Evolutionary conservation across 768 basidiomycete genomes (phyloP), one percentile per base, ranked within the genome.

Genomic region (Collybiopsis confluens): DNA sequence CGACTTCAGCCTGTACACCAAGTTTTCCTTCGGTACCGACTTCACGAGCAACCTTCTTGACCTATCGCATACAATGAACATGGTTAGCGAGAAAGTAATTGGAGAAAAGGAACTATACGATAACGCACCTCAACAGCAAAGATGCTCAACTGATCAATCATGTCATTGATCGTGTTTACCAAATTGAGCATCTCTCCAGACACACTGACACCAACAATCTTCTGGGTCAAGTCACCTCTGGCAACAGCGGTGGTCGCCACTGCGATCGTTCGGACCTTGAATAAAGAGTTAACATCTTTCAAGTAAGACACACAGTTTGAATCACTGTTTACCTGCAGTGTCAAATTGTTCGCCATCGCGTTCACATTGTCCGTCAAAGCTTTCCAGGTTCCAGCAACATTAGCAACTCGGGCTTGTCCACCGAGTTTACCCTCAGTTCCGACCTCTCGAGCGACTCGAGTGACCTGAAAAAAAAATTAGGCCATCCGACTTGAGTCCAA

Each of bases 1-100:
- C 93, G 7, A 98, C 92, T 68, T 98, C 92, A 3, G 97, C 97
- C 64, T 97, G 95, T 0, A 96, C 97, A 60, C 97, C 96, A 4
- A 98, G 75, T 70, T 98, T 98, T n/a, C 97, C 96, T 64, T 98
- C 94, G 13, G 96, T 98, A 43, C 96, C 96, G 64, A 99, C 96
- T 68, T 99, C 95, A 30, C 93, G 76, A 1, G 97, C 97, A 51
- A 99, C 96, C 64, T 96, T 91, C 70, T 94, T 98, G 55, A 98
- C 88, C 62, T 82, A 77, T 4, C n/a, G n/a, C n/a, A n/a, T n/a
- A 73, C 73, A 6, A 79, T 77, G 58, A 81, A 80, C 45, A 79
- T 80, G 18, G 75, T 77, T 54, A 81, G 64, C 52, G 16, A 36
- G 38, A 41, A 41, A 11, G n/a, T n/a, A 16, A n/a, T 41, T n/a